These are phyloP conservation scores for Botryosphaeria dothidea DNA, from an alignment of 2,329 filamentous ascomycete species.

Conservation along the genomic window DNA sequence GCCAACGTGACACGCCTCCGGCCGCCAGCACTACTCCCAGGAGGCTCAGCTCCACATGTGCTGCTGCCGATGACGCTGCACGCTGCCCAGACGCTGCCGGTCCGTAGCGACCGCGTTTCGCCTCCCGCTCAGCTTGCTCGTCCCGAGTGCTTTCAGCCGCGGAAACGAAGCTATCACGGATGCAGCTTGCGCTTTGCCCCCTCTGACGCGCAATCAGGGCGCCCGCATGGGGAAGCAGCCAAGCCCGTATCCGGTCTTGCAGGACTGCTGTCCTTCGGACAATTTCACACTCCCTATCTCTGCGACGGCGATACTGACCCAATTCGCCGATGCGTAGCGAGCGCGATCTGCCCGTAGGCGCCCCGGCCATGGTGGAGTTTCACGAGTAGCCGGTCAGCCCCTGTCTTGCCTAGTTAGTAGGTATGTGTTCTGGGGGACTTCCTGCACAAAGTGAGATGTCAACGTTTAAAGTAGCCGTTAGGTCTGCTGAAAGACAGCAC, in stretches of 20 bases:
- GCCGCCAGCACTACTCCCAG: slow-evolving; percentile 9
- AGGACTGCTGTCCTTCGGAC: not conserved
- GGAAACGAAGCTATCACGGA: not conserved
- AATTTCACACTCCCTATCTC: not conserved
- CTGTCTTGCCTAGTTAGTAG: not conserved
- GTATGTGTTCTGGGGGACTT: not conserved
- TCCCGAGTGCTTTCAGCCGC: not conserved
- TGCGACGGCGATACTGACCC: not conserved
- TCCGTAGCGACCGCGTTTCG: not conserved
- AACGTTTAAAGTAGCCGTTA: not conserved
- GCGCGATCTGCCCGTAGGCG: slow-evolving; percentile 1
- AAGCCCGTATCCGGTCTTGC: not conserved
- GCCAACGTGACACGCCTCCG: slow-evolving; percentile 7
- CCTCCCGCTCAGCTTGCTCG: not conserved
- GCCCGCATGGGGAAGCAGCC: not conserved
- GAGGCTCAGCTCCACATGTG: slow-evolving; percentile 7
- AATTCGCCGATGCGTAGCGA: not conserved
- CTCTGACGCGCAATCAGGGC: not conserved
- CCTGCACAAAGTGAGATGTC: too few species aligned
- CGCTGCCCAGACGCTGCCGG: not conserved
- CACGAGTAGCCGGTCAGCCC: not conserved
- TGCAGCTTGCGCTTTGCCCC: not conserved
- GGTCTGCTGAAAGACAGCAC: not conserved
- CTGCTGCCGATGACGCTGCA: not conserved
- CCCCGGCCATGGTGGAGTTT: slow-evolving; percentile 1